Percentiles rank a stretch among this genome's conserved stretches.
Conservation (phyloP, 768 basidiomycete species). For the Dioszegia crocea region DNA sequence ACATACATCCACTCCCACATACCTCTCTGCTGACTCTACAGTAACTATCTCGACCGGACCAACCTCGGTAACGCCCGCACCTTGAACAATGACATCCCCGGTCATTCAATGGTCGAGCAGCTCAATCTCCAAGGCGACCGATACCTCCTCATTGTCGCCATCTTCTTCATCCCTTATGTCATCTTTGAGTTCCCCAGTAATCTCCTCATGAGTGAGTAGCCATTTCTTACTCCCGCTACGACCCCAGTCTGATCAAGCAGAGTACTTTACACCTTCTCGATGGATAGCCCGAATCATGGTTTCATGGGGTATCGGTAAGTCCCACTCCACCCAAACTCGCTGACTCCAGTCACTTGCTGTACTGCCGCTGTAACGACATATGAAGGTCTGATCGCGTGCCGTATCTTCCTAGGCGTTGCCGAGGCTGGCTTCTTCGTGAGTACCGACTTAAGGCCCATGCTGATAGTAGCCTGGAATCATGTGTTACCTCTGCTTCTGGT, state of each 20-base stretch:
- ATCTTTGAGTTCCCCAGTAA: constrained; percentile 34
- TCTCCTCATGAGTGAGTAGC: constrained; percentile 14
- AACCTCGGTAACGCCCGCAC: constrained; percentile 22
- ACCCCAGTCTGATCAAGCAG: neutral
- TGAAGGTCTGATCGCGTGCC: constrained; percentile 39
- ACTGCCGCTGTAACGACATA: constrained; percentile 37
- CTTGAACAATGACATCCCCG: constrained; percentile 34
- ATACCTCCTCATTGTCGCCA: constrained; percentile 30
- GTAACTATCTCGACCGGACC: neutral
- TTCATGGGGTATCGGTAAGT: constrained; percentile 28
- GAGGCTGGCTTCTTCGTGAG: constrained; percentile 42
- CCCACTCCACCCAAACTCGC: neutral
- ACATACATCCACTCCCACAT: no score
- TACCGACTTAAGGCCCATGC: neutral
- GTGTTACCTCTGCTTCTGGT: constrained; percentile 38
- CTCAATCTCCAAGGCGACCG: constrained; percentile 27
- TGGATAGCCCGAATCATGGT: constrained; percentile 37
- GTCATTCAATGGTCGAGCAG: constrained; percentile 27
- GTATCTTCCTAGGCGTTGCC: constrained; percentile 45
- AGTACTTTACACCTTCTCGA: constrained; percentile 25
- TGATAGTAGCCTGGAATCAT: constrained; percentile 24
- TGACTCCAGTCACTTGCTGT: constrained; percentile 24
- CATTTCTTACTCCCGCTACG: no score
- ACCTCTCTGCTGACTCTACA: neutral
- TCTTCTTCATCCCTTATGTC: constrained; percentile 38